phyloP scores from a whole-genome alignment of 257 asterid genomes.

The Rehmannia glutinosa region DNA sequence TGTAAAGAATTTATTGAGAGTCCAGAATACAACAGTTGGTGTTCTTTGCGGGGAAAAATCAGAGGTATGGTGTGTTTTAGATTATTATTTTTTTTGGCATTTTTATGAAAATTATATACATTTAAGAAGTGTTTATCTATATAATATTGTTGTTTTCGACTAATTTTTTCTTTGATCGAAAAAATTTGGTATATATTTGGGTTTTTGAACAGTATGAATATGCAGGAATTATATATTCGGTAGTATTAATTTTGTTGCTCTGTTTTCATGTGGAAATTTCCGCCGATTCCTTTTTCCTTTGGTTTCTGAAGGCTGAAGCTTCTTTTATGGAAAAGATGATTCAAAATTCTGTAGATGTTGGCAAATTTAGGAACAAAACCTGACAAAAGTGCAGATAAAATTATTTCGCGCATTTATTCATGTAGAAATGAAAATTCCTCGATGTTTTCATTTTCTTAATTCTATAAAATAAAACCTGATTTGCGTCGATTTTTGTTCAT shows the following conservation, averaged over 20 bases:
- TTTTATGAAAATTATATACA: background rate
- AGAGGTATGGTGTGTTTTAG: conserved; percentile 1
- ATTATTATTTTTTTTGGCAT: background rate
- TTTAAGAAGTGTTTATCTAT: background rate
- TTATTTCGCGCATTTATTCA: conserved; percentile 24
- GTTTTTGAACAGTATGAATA: conserved; percentile 8
- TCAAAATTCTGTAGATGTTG: conserved; percentile 27
- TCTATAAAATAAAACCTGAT: conserved; percentile 8
- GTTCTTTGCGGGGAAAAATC: conserved; percentile 8
- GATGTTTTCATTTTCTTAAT: conserved; percentile 12
- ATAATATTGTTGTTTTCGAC: too few relatives aligned
- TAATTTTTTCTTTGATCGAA: background rate
- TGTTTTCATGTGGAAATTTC: background rate
- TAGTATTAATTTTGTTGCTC: background rate
- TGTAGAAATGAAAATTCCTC: conserved; percentile 11
- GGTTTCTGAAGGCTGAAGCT: conserved; percentile 24
- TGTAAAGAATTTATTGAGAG: background rate
- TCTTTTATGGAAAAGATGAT: conserved; percentile 21
- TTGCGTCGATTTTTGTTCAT: conserved; percentile 26
- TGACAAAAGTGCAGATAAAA: conserved; percentile 23
- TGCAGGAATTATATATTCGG: background rate
- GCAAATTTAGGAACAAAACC: conserved; percentile 25
- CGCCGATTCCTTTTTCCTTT: background rate
- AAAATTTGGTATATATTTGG: background rate
- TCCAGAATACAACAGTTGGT: background rate